Conservation (phyloP, 2,329 filamentous ascomycete genomes). For the Botrytis sinoallii region DNA sequence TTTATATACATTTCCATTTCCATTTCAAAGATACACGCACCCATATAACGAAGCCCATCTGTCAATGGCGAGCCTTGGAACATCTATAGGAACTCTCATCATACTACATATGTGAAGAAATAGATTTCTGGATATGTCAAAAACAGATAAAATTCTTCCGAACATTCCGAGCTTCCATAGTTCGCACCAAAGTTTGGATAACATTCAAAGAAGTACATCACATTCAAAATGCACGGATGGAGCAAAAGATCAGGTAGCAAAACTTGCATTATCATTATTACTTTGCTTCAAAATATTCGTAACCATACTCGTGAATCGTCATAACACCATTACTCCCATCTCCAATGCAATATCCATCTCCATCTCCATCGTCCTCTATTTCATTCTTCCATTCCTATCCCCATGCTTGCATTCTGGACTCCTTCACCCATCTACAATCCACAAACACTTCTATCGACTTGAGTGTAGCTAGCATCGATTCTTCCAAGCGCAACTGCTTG, state of each 20-base stretch:
- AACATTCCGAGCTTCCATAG: background rate
- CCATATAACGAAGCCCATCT: background rate
- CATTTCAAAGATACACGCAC: no score
- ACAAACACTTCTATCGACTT: constrained; percentile 47
- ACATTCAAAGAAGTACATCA: background rate
- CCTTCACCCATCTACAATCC: constrained; percentile 31
- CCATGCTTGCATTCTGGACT: background rate
- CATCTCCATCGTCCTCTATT: background rate
- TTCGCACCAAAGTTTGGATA: background rate
- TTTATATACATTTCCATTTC: background rate
- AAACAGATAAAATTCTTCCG: no score
- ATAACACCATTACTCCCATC: background rate
- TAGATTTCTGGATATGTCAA: no score
- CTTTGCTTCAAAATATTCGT: background rate
- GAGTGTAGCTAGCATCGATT: constrained; percentile 48
- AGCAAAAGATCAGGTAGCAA: background rate
- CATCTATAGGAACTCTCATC: background rate
- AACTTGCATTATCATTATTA: constrained; percentile 1
- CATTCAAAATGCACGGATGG: background rate
- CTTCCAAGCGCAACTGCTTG: constrained; percentile 50
- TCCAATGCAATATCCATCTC: background rate
- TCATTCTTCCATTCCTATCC: background rate
- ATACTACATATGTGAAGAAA: background rate
- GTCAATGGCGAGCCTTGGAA: background rate
- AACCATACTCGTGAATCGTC: background rate